Base-by-base conservation (phyloP, 768 basidiomycete genomes). In the Suillus bovinus region DNA sequence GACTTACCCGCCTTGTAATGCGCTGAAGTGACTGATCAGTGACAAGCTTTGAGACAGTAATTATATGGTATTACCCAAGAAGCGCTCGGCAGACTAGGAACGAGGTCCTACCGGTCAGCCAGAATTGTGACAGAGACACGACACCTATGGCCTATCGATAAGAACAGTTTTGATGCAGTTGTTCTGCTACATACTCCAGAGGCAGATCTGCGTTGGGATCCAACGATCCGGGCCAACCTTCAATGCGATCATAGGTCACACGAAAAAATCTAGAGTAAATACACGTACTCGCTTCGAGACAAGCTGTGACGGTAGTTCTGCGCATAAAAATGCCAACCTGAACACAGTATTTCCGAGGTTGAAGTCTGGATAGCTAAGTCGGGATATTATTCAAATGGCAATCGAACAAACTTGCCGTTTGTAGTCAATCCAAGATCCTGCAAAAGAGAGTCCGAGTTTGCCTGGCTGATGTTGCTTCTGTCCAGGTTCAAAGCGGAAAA, bases 241-340 rank as follows among this genome's bases (percentile, higher is more conserved):
- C 36, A 20, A 17, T 22, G 60, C 55, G 13, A 66, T 24, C 36
- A n/a, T 29, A 39, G 20, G 47, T 16, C 29, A 55, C 13, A 9
- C 42, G 8, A 62, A 29, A 41, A 2, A 46, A 39, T 38, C 36
- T 22, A 53, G 13, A n/a, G 57, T 22, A 16, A 10, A 44, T 16
- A 17, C 2, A 69, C 78, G 50, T 47, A 86, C 80, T 14, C 81
- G 77, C 71, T 88, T 88, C 1, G 84, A 86, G 46, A 88, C 72
- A 16, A 88, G 73, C 61, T 87, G 86, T 13, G 86, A 87, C 9
- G 87, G 86, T 20, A 88, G 70, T 66, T 88, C 86, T 0, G 86
- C 85, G 41, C 70, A 76, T 24, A 86, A 69, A 69, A 86, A 86
- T 10, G 82, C 62, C 2, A 86, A 67, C 24, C 80, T 79, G 66